These are phyloP conservation scores for Liriodendron chinense DNA, from an alignment of 164 flowering plant species.

Conservation along the genomic window DNA sequence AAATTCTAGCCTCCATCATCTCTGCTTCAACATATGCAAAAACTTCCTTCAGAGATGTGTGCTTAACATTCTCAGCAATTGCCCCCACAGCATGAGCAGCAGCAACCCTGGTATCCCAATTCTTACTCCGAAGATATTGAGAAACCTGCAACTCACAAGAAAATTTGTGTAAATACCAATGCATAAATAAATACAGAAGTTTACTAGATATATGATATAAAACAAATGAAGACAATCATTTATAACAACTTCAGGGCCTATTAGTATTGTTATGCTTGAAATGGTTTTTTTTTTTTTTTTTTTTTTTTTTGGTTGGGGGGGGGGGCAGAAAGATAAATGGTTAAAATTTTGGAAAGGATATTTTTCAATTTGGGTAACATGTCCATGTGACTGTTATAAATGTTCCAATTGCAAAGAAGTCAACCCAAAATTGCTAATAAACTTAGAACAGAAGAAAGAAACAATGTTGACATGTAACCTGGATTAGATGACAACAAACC, in stretches of 20 bases:
- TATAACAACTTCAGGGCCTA: background rate
- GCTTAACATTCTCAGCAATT: conserved; percentile 85
- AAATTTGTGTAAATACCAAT: background rate
- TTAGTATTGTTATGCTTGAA: background rate
- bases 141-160: conserved; percentile 50
- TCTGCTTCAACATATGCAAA: conserved; percentile 46
- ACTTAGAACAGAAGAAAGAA: too few species aligned
- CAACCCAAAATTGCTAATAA: too few species aligned
- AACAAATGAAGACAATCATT: background rate
- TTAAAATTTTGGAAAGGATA: too few species aligned
- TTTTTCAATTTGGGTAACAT: too few species aligned
- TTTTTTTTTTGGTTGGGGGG: too few species aligned
- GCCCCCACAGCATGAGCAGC: conserved; percentile 97
- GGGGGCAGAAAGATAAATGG: too few species aligned
- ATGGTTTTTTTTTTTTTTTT: too few species aligned
- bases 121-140: conserved; percentile 83
- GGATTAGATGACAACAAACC: conserved; percentile 31
- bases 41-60: conserved; percentile 55
- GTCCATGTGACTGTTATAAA: too few species aligned
- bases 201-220: background rate
- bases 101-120: conserved; percentile 99
- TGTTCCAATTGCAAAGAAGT: too few species aligned
- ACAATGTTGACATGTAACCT: background rate
- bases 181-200: background rate
- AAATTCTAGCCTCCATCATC: conserved; percentile 53